phyloP scores from a whole-genome alignment of 1,284 basidiomycete genomes.

The Ustilago bromivora region DNA sequence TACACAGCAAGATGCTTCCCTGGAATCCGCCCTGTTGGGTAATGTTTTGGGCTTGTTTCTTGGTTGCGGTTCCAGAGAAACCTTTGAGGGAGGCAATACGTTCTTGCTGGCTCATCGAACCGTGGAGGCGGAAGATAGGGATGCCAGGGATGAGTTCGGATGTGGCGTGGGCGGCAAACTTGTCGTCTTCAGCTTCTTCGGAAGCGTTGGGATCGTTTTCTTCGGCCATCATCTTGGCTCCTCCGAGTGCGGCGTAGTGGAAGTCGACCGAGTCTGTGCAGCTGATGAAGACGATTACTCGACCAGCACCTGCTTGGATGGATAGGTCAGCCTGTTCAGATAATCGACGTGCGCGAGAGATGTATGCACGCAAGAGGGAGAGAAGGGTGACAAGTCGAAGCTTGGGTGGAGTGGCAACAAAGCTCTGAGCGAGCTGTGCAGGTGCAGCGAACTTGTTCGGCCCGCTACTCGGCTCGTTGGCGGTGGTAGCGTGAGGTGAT shows the following conservation, averaged over 20 bases:
- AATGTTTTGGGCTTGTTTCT: slow-evolving; percentile 14
- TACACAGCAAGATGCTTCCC: slow-evolving; percentile 84
- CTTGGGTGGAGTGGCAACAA: slow-evolving; percentile 91
- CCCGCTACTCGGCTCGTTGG: neutral
- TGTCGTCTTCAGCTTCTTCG: slow-evolving; percentile 64
- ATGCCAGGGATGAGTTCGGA: slow-evolving; percentile 80
- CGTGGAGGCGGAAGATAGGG: slow-evolving; percentile 90
- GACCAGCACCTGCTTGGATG: slow-evolving; percentile 66
- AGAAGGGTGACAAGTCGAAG: slow-evolving; percentile 90
- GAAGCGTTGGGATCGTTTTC: slow-evolving; percentile 40
- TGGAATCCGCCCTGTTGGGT: slow-evolving; percentile 23
- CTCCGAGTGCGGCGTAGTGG: slow-evolving; percentile 89
- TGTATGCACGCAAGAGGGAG: slow-evolving; percentile 77
- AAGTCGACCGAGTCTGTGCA: slow-evolving; percentile 98
- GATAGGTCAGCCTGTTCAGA: slow-evolving; percentile 33
- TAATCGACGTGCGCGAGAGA: slow-evolving; percentile 71
- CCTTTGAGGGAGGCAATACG: slow-evolving; percentile 84
- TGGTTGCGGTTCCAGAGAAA: slow-evolving; percentile 74
- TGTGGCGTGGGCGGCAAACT: slow-evolving; percentile 58
- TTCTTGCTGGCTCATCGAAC: slow-evolving; percentile 84
- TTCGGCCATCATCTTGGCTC: slow-evolving; percentile 77
- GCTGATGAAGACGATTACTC: slow-evolving; percentile 92
- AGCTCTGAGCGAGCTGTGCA: slow-evolving; percentile 93
- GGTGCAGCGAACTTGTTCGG: slow-evolving; percentile 84
- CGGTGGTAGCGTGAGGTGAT: slow-evolving; percentile 2